Evolutionary conservation across 2,329 filamentous ascomycete genomes (phyloP).

Genomic region (Pseudogymnoascus verrucosus): DNA sequence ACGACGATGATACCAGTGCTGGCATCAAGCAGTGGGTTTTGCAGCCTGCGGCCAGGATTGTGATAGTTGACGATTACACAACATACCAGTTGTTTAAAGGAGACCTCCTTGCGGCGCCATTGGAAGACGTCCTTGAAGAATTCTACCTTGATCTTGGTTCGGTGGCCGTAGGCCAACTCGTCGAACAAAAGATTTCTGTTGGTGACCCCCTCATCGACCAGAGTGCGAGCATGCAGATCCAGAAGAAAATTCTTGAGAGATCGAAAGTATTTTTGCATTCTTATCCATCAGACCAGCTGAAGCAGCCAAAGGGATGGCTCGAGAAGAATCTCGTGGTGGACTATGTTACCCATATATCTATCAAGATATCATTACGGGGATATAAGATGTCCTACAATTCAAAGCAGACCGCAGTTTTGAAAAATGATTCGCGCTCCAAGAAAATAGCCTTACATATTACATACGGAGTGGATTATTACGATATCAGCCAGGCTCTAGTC

Average conservation of each 20-base stretch:
- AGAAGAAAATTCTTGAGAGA: conserved; percentile 78
- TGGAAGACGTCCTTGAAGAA: conserved; percentile 77
- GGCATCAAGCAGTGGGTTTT: conserved; percentile 55
- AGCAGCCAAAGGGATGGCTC: conserved; percentile 83
- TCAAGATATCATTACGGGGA: conserved; percentile 68
- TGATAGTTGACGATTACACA: conserved; percentile 80
- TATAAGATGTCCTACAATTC: conserved; percentile 63
- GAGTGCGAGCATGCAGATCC: conserved; percentile 57
- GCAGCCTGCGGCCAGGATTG: conserved; percentile 60
- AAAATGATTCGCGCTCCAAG: conserved; percentile 39
- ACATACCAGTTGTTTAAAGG: conserved; percentile 85
- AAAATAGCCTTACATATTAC: conserved; percentile 70
- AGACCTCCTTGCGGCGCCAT: conserved; percentile 74
- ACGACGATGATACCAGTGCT: conserved; percentile 39
- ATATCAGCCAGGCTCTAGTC: conserved; percentile 83
- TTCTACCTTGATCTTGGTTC: conserved; percentile 82
- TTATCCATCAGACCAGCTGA: conserved; percentile 62
- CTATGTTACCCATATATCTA: conserved; percentile 67
- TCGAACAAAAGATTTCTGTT: conserved; percentile 70
- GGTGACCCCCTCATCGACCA: conserved; percentile 55
- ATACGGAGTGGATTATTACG: conserved; percentile 71
- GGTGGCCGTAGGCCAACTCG: conserved; percentile 63
- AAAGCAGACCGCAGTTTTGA: conserved; percentile 67
- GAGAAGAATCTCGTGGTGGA: conserved; percentile 75
- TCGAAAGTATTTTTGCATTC: conserved; percentile 85